A percentile compares a stretch with the other conserved stretches of the same genome.
phyloP scores from a whole-genome alignment of 106 monocot species.

The Dactylorhiza incarnata region DNA sequence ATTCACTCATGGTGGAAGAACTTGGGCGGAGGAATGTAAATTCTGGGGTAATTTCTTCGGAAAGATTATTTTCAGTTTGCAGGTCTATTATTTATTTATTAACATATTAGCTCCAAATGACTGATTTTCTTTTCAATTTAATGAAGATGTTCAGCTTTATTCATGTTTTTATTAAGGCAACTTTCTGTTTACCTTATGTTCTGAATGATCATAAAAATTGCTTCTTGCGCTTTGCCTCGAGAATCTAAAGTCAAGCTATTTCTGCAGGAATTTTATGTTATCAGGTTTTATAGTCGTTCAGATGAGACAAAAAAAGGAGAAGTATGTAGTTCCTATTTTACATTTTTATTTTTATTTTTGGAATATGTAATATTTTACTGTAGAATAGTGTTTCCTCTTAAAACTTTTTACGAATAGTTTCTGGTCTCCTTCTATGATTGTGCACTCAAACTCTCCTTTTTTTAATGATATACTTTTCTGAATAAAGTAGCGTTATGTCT shows the following conservation, averaged over 20 bases:
- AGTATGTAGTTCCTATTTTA: conserved; percentile 35
- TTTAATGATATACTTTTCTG: not conserved
- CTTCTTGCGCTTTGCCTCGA: not conserved
- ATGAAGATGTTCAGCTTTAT: not conserved
- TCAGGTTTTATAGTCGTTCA: conserved; percentile 68
- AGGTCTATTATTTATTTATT: not conserved
- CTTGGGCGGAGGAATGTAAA: conserved; percentile 50
- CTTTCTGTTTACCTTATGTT: not conserved
- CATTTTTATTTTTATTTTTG: not conserved
- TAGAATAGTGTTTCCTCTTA: not conserved
- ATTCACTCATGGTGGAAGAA: conserved; percentile 76
- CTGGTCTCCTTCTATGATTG: not conserved
- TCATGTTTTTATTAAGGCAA: not conserved
- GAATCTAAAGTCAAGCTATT: conserved; percentile 1
- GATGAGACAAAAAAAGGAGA: conserved; percentile 90
- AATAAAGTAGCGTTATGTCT: not conserved
- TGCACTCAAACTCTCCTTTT: not conserved
- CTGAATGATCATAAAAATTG: not conserved
- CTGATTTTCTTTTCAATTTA: conserved; percentile 2
- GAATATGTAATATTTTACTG: not conserved
- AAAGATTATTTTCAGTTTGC: not conserved
- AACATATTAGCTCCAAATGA: not conserved
- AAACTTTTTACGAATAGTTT: not conserved
- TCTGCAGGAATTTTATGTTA: conserved; percentile 64
- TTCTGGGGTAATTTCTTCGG: conserved; percentile 37